Evolutionary conservation across 139 green algal genomes (phyloP), one percentile per base, ranked within the genome.

Genomic region (Klebsormidium nitens): DNA sequence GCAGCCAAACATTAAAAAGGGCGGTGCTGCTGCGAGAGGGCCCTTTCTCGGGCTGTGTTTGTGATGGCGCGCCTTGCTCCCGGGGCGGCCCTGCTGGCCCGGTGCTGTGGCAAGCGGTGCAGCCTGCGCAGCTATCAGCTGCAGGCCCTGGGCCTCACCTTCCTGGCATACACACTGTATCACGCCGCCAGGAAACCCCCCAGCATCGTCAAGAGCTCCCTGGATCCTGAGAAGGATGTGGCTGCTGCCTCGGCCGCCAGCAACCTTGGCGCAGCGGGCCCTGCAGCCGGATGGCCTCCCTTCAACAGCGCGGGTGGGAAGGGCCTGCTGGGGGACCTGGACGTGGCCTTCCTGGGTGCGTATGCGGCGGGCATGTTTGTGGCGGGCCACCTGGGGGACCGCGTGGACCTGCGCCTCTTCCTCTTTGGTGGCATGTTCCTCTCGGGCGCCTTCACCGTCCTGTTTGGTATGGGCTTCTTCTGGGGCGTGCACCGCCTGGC

Each of bases 291-390:
- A 26, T 96, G 91, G 91, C 81, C 85, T 6, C 91, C 91, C 0
- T 97, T 97, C 74, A 91, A 95, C 66, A 78, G 77, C 2, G 50
- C 68, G 3, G 76, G 83, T 36, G 91, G 91, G 8, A 86, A 88
- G 78, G 75, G 70, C 28, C 71, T 93, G 17, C 79, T 97, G 44
- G 92, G 91, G 0, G 68, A 90, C 37, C 74, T 94, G 19, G 92
- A 97, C 80, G 59, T 96, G 31, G 85, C 91, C 0, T 97, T 97
- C 77, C 77, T 97, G n/a, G 79, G 72, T 5, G 75, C 86, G 1
- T 97, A 97, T 58, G 87, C 92, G 11, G 62, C 90, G 5, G 92
- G 89, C 39, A 96, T 97, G 90, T 96, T 97, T 72, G 85, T 93
- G 37, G 83, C 84, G 5, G 92, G 92, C 1, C 90, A 96, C 80